phyloP scores from a whole-genome alignment of 352 stramenopile species.

The Globisporangium lucens region DNA sequence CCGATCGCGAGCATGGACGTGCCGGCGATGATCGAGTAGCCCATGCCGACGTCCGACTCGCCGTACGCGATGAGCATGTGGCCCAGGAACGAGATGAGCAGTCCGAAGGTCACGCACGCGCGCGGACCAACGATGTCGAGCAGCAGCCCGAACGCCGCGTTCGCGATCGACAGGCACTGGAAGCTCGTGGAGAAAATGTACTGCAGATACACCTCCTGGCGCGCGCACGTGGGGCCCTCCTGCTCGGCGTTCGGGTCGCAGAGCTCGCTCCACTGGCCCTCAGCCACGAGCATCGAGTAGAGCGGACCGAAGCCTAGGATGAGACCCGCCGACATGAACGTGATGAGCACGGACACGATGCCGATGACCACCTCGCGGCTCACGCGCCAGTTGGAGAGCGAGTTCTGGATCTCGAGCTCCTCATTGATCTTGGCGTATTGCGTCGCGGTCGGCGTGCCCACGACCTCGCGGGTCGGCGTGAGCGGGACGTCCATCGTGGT shows the following conservation, averaged over 20 bases:
- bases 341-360: conserved; percentile 28
- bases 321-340: conserved; percentile 37
- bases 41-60: conserved; percentile 24
- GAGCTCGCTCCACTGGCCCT: conserved; percentile 44
- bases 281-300: conserved; percentile 43
- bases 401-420: conserved; percentile 23
- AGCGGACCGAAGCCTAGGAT: conserved; percentile 50
- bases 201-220: conserved; percentile 45
- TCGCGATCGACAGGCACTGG: conserved; percentile 42
- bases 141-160: conserved; percentile 43
- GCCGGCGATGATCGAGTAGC: conserved; percentile 18
- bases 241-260: conserved; percentile 24
- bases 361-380: conserved; percentile 21
- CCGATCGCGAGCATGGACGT: conserved; percentile 41
- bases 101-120: conserved; percentile 27
- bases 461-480: conserved; percentile 8
- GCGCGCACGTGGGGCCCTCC: conserved; percentile 30
- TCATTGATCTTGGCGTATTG: conserved; percentile 15
- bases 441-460: conserved; percentile 8
- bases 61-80: conserved; percentile 41
- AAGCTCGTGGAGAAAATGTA: conserved; percentile 53
- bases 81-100: conserved; percentile 39
- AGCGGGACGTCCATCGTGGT: conserved; percentile 7
- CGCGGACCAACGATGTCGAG: conserved; percentile 48
- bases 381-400: conserved; percentile 30